Base-by-base conservation (phyloP, 2,329 filamentous ascomycete genomes). In the Ramularia endophylla region DNA sequence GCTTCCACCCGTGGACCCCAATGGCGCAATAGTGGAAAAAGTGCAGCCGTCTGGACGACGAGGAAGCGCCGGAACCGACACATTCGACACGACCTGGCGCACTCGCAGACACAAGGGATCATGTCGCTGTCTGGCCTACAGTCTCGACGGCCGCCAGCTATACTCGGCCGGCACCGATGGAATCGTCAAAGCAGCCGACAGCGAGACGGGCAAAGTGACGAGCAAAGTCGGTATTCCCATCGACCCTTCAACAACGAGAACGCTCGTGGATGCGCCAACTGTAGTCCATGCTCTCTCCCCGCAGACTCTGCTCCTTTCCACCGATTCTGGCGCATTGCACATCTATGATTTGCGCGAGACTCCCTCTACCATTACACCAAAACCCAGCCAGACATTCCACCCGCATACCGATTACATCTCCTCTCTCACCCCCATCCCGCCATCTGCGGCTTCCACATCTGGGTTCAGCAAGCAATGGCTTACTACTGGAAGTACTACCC, bases 391-490 rank as follows among this genome's bases (percentile, higher is more conserved):
- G 58, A 88, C 87, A 8, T 83, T 90, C 60, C 81, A 81, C 48
- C 90, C 90, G 1, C 92, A 98, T 66, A 81, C 85, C 55, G 90
- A 97, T 68, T 95, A 95, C 64, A 79, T 98, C 40, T 92, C 89
- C 22, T 89, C 86, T 36, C 74, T 98, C 32, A 85, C 86, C 1
- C 81, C 89, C 1, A 76, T 98, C 0, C 88, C 89, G 0, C 77
- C 89, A 0, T 83, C 84, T 2, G 75, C 81, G 20, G 79, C 84
- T 41, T 92, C 85, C 63, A 95, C 87, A 0, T 90, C 84, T 13
- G 89, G 89, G 4, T 90, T 86, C 62, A 81, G 86, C 56, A 95
- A 95, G 66, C 90, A 97, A 67, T 98, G 88, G 85, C 77, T 95
- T 38, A 92, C 85, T 27, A 95, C 89, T 0, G 92, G 92, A 25